These are phyloP conservation scores for Parsonsia alboflavescens DNA, from an alignment of 257 asterid species.

Conservation along the genomic window DNA sequence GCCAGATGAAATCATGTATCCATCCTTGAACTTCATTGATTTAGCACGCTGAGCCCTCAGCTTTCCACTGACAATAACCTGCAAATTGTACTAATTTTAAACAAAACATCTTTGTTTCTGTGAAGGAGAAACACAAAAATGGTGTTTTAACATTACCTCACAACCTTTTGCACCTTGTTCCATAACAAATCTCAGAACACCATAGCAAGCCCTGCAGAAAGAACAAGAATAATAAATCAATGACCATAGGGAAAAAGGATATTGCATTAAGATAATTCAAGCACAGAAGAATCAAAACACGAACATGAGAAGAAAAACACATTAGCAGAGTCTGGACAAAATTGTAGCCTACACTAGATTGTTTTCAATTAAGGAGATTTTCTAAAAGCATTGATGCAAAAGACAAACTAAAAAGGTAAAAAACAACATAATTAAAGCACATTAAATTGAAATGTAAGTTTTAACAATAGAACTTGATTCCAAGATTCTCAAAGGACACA, in stretches of 20 bases:
- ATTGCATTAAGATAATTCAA: background rate
- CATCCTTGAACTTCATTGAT: conserved; percentile 59
- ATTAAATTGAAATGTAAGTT: background rate
- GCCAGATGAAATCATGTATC: conserved; percentile 58
- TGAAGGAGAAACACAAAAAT: background rate
- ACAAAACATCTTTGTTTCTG: background rate
- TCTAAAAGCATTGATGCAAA: background rate
- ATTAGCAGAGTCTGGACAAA: no score
- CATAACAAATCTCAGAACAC: conserved; percentile 54
- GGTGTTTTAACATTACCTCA: conserved; percentile 27
- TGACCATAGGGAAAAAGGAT: background rate
- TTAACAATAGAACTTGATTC: background rate
- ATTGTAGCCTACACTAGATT: no score
- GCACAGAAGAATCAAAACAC: background rate
- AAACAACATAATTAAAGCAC: background rate
- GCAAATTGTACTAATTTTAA: background rate
- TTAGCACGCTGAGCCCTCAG: conserved; percentile 60
- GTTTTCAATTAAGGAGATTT: background rate
- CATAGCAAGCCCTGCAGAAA: conserved; percentile 42
- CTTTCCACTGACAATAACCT: conserved; percentile 62
- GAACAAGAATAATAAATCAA: background rate
- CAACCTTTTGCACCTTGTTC: conserved; percentile 63
- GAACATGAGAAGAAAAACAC: background rate
- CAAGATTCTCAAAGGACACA: background rate
- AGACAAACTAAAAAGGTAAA: background rate